Percentiles rank a stretch among this genome's conserved stretches.
Evolutionary conservation across 2,329 filamentous ascomycete genomes (phyloP).

Genomic region (Scedosporium aurantiacum): DNA sequence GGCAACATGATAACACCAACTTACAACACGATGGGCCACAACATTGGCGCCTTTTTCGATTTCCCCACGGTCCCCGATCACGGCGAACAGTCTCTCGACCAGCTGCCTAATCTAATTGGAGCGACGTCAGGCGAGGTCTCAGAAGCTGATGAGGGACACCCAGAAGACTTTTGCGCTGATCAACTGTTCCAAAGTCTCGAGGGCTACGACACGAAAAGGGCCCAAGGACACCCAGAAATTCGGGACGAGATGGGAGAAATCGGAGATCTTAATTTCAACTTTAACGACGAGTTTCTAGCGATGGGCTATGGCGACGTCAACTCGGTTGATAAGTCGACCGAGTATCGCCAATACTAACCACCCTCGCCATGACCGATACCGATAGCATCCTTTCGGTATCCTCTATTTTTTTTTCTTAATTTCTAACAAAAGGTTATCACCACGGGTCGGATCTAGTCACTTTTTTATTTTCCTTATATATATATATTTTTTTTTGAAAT

Average conservation of each 20-base stretch:
- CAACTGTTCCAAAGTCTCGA: neutral
- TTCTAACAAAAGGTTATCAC: neutral
- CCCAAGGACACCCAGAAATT: slow-evolving; percentile 25
- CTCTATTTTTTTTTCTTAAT: neutral
- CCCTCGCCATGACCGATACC: neutral
- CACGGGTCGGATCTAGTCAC: neutral
- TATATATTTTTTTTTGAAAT: neutral
- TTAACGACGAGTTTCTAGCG: slow-evolving; percentile 5
- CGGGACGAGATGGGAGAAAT: slow-evolving; percentile 23
- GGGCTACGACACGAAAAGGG: neutral
- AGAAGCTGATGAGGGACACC: slow-evolving; percentile 46
- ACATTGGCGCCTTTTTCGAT: neutral
- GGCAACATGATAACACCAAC: slow-evolving; percentile 20
- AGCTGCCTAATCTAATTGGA: slow-evolving; percentile 13
- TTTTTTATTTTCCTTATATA: neutral
- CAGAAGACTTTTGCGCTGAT: neutral
- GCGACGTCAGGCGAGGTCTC: slow-evolving; percentile 55
- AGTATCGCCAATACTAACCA: neutral
- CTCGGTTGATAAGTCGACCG: neutral
- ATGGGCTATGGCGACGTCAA: neutral
- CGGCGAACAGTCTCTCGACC: slow-evolving; percentile 34
- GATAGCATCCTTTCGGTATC: neutral
- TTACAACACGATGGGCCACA: neutral
- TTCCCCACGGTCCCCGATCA: slow-evolving; percentile 1
- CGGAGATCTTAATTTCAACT: neutral